Evolutionary conservation across 2,329 filamentous ascomycete species (phyloP).

Genomic region (Decorospora gaudefroyi): DNA sequence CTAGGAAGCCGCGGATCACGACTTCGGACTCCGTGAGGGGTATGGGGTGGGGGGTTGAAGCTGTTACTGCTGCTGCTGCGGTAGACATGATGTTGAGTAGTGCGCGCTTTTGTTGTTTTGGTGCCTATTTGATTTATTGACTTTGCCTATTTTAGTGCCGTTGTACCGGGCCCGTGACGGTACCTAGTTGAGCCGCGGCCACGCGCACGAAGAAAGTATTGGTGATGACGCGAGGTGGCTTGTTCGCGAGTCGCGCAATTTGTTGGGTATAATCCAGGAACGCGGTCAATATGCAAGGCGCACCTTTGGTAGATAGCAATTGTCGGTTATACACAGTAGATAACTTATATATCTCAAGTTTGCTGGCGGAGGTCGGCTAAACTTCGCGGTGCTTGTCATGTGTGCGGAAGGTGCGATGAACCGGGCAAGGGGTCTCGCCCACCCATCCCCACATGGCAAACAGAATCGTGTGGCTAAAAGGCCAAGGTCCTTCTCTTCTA

Average conservation of each 20-base stretch:
- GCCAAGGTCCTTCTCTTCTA: conserved; percentile 36
- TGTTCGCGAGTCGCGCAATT: conserved; percentile 10
- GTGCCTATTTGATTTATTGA: conserved; percentile 10
- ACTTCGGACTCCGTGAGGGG: conserved; percentile 42
- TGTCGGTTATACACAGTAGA: background rate
- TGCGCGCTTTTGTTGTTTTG: conserved; percentile 2
- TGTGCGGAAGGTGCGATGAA: conserved; percentile 21
- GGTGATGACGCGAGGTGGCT: conserved; percentile 18
- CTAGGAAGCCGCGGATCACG: conserved; percentile 41
- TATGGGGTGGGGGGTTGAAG: conserved; percentile 25
- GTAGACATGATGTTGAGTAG: conserved; percentile 17
- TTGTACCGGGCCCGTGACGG: no score
- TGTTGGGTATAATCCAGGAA: conserved; percentile 1
- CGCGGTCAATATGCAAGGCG: background rate
- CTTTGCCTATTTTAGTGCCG: conserved; percentile 7
- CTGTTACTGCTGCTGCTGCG: conserved; percentile 10
- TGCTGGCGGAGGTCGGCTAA: conserved; percentile 41
- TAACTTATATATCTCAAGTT: conserved; percentile 18
- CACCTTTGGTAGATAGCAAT: background rate
- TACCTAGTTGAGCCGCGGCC: background rate
- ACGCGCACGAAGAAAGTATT: conserved; percentile 8
- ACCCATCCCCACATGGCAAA: conserved; percentile 24
- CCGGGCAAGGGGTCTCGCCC: conserved; percentile 27
- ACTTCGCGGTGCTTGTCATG: conserved; percentile 35
- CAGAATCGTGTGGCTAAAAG: conserved; percentile 31